Base-by-base conservation (phyloP, 75 land plant genomes). In the Cryptomeria japonica region DNA sequence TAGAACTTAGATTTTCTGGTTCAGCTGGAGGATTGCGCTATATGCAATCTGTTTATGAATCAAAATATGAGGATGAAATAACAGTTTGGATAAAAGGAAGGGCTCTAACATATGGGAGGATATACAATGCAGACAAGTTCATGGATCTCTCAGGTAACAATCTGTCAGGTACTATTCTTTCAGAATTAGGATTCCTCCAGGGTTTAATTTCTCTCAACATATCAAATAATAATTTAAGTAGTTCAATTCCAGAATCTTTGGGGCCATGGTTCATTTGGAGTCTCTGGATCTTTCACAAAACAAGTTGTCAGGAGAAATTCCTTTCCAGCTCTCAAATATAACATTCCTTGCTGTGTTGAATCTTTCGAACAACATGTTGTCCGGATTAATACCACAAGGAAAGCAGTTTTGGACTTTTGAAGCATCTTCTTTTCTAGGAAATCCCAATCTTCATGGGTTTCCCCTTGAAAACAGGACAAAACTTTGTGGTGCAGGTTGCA, bases 231-330 rank as follows among this genome's bases (percentile, higher is more conserved):
- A 47, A 87, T 37, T 13, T 89, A 31, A 51, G 25, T 2, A 86
- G 88, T 34, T 80, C 49, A 53, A 87, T 89, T 46, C 90, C 90
- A 1, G 22, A 32, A 3, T 46, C 73, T 16, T 51, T 89, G 44
- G 61, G 34, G 72, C 12, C 39, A 64, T 80, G 73, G 3, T 3
- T 18, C 61, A 15, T 0, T 0, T 16, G 5, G 61, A 56, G 61
- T 56, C 61, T 16, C 22, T 56, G 5, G 61, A 56, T 56, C 18
- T 56, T 56, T 56, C 61, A 56, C 0, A 18, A 16, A 56, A 56
- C 4, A 18, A 56, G 19, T 77, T 89, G 37, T 55, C 78, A 18
- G 90, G 88, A 39, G 51, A 68, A 28, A 89, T 89, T 39, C 90
- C 90, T 42, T 10, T 10, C 13, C 56, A 84, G 75, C 86, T 89